phyloP scores from a whole-genome alignment of 441 rosid species.

The Gossypium gossypioides region DNA sequence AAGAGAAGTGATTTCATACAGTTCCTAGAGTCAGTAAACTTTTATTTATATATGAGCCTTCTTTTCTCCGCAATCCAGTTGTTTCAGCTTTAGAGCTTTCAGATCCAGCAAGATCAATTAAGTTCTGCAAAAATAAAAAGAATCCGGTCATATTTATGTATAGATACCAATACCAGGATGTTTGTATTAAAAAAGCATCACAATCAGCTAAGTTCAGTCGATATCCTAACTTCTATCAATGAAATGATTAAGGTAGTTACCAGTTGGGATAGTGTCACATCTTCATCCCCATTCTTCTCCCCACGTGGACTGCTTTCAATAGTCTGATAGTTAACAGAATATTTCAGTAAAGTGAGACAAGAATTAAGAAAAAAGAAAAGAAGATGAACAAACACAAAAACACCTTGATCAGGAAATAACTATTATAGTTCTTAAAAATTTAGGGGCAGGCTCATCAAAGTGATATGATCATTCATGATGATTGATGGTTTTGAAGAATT shows the following conservation, averaged over 20 bases:
- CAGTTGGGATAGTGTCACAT: conserved; percentile 54
- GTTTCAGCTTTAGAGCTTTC: conserved; percentile 74
- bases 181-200: not conserved
- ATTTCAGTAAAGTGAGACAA: conserved; percentile 8
- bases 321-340: conserved; percentile 29
- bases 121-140: conserved; percentile 34
- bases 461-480: conserved; percentile 3
- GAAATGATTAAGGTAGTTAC: conserved; percentile 24
- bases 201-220: conserved; percentile 4
- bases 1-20: conserved; percentile 25
- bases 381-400: not conserved
- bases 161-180: conserved; percentile 7
- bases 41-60: conserved; percentile 67
- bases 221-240: conserved; percentile 2
- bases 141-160: not conserved
- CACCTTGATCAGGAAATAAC: not conserved
- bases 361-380: conserved; percentile 2
- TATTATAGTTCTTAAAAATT: not conserved
- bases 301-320: conserved; percentile 54
- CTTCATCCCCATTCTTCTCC: conserved; percentile 46
- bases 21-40: conserved; percentile 70
- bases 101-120: conserved; percentile 71
- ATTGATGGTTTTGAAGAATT: not conserved
- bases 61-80: conserved; percentile 61
- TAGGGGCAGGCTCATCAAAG: not conserved